Conservation (phyloP, 148 eudicot genomes). For the Linanthus parryae region DNA sequence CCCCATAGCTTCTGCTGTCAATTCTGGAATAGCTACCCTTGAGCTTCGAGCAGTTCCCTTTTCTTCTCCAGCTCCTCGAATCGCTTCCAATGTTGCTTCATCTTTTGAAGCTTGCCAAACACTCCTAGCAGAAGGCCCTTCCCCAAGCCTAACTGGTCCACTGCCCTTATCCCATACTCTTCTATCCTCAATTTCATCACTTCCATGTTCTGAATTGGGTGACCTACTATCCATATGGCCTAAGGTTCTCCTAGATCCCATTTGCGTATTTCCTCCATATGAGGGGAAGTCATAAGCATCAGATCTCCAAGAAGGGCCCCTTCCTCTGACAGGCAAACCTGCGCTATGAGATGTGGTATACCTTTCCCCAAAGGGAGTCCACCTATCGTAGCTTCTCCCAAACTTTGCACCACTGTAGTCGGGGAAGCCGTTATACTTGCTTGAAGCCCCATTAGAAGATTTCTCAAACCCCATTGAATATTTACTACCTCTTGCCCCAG, state of each 20-base stretch:
- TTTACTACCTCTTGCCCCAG: constrained; percentile 56
- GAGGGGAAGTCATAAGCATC: constrained; percentile 60
- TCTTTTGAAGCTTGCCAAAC: constrained; percentile 99
- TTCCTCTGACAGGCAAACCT: constrained; percentile 35
- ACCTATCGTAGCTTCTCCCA: constrained; percentile 48
- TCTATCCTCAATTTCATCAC: constrained; percentile 52
- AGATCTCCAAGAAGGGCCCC: constrained; percentile 65
- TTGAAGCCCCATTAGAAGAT: constrained; percentile 49
- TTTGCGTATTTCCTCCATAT: constrained; percentile 56
- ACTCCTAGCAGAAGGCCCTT: constrained; percentile 98
- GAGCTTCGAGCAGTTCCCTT: constrained; percentile 51
- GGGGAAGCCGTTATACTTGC: constrained; percentile 64
- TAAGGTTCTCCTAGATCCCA: constrained; percentile 49
- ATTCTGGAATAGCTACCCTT: constrained; percentile 69
- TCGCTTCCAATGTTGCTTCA: constrained; percentile 95
- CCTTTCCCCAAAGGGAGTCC: constrained; percentile 62
- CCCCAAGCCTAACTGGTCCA: constrained; percentile 72
- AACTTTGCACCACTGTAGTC: constrained; percentile 49
- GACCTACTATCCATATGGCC: constrained; percentile 61
- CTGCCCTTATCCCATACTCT: constrained; percentile 78
- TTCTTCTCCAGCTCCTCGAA: constrained; percentile 87
- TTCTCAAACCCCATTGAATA: constrained; percentile 61
- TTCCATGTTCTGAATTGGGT: constrained; percentile 57
- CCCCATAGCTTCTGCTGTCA: constrained; percentile 62
- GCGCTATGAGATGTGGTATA: constrained; percentile 39